These are phyloP conservation scores for Nemania sp. DNA, from an alignment of 2,329 filamentous ascomycete species.

Conservation along the genomic window DNA sequence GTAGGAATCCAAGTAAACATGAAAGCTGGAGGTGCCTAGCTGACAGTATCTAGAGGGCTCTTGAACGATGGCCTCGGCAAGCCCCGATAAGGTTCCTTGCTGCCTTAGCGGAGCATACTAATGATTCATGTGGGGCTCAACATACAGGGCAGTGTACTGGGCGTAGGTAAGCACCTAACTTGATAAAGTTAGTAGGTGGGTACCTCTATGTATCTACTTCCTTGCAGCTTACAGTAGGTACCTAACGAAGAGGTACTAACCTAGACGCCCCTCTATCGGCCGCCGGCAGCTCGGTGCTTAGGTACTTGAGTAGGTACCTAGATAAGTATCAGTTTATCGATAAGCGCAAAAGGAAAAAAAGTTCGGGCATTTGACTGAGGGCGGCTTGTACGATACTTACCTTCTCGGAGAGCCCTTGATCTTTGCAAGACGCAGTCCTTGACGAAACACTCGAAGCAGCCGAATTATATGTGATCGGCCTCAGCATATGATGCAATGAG, in stretches of 20 bases:
- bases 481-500: constrained; percentile 51
- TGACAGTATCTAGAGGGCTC: too few relatives aligned
- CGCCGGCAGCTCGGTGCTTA: neutral
- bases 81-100: neutral
- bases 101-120: too few relatives aligned
- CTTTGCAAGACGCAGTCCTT: neutral
- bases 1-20: neutral
- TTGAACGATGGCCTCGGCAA: neutral
- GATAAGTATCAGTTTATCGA: constrained; percentile 23
- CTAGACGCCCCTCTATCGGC: constrained; percentile 13
- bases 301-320: neutral
- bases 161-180: too few relatives aligned
- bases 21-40: neutral
- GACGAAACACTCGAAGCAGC: constrained; percentile 3
- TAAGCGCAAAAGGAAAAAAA: constrained; percentile 30
- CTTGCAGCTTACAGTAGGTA: neutral
- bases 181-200: too few relatives aligned
- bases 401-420: neutral
- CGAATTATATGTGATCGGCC: constrained; percentile 2
- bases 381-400: constrained; percentile 9
- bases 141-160: neutral
- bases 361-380: constrained; percentile 16
- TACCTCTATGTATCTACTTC: too few relatives aligned
- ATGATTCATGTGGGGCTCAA: neutral
- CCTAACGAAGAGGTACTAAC: neutral